A percentile compares a stretch with the other conserved stretches of the same genome.
These are phyloP conservation scores for Cutaneotrichosporon cutaneum DNA, from an alignment of 1,284 basidiomycete species.

Conservation along the genomic window DNA sequence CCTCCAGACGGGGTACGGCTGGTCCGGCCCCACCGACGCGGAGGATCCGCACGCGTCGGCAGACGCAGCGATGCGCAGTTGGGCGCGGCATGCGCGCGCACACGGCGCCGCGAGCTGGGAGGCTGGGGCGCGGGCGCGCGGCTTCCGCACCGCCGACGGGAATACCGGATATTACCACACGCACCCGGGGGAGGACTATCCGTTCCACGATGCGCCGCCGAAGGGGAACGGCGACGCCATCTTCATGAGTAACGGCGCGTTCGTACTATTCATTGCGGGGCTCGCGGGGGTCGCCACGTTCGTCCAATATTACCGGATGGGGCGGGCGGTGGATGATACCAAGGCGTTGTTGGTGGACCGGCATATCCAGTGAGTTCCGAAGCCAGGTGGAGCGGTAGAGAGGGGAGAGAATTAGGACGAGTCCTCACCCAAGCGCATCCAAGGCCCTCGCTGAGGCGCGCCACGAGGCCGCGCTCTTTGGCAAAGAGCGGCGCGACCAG, in stretches of 20 bases:
- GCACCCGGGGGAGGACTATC: conserved; percentile 19
- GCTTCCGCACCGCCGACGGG: conserved; percentile 36
- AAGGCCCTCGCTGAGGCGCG: conserved; percentile 47
- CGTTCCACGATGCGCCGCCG: conserved; percentile 13
- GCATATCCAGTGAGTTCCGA: conserved; percentile 42
- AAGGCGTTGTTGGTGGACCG: conserved; percentile 36
- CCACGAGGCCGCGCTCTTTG: conserved; percentile 45
- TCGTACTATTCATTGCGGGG: conserved; percentile 17
- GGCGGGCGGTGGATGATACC: conserved; percentile 27
- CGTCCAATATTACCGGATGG: conserved; percentile 23
- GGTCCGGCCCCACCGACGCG: conserved; percentile 22
- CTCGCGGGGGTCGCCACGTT: conserved; percentile 13
- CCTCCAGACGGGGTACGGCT: conserved; percentile 47
- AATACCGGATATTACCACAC: conserved; percentile 15
- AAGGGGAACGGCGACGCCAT: conserved; percentile 18
- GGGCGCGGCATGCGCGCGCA: conserved; percentile 31
- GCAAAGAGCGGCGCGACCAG: conserved; percentile 45
- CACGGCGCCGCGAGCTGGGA: conserved; percentile 37
- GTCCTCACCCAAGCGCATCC: conserved; percentile 39
- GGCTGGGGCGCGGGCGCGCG: conserved; percentile 6
- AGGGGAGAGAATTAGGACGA: not conserved
- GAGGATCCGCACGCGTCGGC: conserved; percentile 9
- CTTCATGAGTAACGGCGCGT: conserved; percentile 23
- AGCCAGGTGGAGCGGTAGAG: not conserved
- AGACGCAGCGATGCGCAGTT: conserved; percentile 35